Percentiles rank a stretch among this genome's conserved stretches.
Conservation (phyloP, 306 rosid species). For the Sophora flavescens region DNA sequence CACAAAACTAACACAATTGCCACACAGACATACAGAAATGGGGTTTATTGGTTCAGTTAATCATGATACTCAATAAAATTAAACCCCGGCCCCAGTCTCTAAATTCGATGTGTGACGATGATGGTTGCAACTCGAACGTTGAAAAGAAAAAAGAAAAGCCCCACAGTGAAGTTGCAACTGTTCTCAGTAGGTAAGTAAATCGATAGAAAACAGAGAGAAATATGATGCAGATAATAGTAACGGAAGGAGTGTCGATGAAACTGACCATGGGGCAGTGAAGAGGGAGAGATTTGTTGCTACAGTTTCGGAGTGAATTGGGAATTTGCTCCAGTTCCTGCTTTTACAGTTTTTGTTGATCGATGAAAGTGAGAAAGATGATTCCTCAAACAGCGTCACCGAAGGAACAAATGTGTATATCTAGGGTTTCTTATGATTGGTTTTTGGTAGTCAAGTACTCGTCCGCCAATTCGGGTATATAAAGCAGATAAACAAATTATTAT, state of each 20-base stretch:
- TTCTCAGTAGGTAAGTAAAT: neutral
- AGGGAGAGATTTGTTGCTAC: neutral
- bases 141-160: neutral
- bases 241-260: conserved; percentile 1
- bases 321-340: conserved; percentile 25
- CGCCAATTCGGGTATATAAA: neutral
- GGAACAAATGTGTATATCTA: neutral
- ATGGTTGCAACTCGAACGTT: neutral
- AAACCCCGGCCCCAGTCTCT: neutral
- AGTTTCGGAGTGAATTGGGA: conserved; percentile 3
- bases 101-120: neutral
- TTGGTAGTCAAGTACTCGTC: neutral
- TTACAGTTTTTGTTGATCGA: conserved; percentile 20
- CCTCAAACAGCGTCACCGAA: neutral
- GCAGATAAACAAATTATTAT: too few relatives aligned
- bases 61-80: neutral
- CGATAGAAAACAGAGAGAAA: neutral
- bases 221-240: neutral
- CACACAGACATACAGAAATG: too few relatives aligned
- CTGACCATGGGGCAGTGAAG: conserved; percentile 52
- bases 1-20: conserved; percentile 18
- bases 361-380: conserved; percentile 8
- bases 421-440: conserved; percentile 42
- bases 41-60: neutral
- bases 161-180: conserved; percentile 6